Evolutionary conservation across 768 basidiomycete species (phyloP).

Genomic region (Russula compacta): DNA sequence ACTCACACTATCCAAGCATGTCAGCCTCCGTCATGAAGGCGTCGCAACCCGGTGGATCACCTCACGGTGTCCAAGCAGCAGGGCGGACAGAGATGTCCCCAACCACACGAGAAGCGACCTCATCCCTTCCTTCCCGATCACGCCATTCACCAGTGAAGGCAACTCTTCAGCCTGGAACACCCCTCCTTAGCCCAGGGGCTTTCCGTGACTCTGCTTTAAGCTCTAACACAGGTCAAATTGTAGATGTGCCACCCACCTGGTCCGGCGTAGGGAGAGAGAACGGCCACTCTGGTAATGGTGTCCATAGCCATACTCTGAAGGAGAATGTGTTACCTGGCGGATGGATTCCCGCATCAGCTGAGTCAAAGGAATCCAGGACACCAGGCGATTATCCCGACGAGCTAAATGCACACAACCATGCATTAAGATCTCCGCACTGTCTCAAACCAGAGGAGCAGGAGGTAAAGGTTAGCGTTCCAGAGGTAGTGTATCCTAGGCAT

Average conservation of each 20-base stretch:
- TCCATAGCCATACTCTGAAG: background rate
- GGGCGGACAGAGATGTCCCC: background rate
- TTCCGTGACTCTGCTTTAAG: constrained; percentile 66
- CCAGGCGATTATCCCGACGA: background rate
- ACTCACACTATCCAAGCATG: constrained; percentile 11
- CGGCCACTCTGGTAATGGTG: background rate
- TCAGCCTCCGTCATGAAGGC: constrained; percentile 1
- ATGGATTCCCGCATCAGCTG: constrained; percentile 21
- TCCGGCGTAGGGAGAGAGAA: constrained; percentile 37
- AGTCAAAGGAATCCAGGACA: background rate
- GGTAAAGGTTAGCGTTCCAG: constrained; percentile 46
- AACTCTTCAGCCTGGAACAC: constrained; percentile 22
- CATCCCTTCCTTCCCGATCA: background rate
- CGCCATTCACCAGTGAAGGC: constrained; percentile 18
- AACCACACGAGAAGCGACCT: background rate
- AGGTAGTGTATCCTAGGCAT: constrained; percentile 35
- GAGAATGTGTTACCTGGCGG: constrained; percentile 16
- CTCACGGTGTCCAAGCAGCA: background rate
- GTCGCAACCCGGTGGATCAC: background rate
- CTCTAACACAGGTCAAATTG: constrained; percentile 34
- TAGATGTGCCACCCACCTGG: constrained; percentile 54
- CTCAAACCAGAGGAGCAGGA: constrained; percentile 14
- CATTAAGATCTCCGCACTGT: background rate
- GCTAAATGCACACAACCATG: background rate
- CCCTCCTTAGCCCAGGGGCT: constrained; percentile 46